Evolutionary conservation across 2,329 filamentous ascomycete genomes (phyloP).

Genomic region (Aspergillus floridensis): DNA sequence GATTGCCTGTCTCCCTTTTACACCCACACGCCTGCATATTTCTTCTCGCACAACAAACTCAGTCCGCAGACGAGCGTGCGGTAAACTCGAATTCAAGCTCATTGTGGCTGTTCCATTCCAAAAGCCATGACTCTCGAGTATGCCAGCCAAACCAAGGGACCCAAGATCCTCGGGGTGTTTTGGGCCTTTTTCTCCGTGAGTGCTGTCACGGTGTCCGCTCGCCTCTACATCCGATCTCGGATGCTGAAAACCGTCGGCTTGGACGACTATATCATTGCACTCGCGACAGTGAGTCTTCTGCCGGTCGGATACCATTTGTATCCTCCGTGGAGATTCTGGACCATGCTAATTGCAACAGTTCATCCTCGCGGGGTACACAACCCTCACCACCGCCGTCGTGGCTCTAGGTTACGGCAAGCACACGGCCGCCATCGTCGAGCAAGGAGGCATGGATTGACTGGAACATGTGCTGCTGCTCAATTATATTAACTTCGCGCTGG

Average conservation of each 20-base stretch:
- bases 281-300: conserved; percentile 25
- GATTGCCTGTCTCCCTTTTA: no score
- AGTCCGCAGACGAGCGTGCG: not conserved
- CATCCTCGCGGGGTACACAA: not conserved
- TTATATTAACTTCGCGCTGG: conserved; percentile 22
- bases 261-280: conserved; percentile 38
- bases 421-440: conserved; percentile 25
- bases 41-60: no score
- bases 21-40: no score
- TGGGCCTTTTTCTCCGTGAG: conserved; percentile 30
- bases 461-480: conserved; percentile 23
- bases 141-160: conserved; percentile 23
- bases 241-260: conserved; percentile 31
- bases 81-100: not conserved
- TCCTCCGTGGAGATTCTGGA: no score
- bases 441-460: conserved; percentile 21
- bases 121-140: conserved; percentile 1
- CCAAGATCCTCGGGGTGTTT: conserved; percentile 30
- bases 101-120: no score
- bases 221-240: conserved; percentile 30
- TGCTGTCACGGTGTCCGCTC: conserved; percentile 28
- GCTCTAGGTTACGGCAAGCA: conserved; percentile 41
- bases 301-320: no score
- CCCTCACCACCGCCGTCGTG: conserved; percentile 34
- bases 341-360: not conserved